Conservation (phyloP, 257 asterid genomes). For the Capsicum rhomboideum region DNA sequence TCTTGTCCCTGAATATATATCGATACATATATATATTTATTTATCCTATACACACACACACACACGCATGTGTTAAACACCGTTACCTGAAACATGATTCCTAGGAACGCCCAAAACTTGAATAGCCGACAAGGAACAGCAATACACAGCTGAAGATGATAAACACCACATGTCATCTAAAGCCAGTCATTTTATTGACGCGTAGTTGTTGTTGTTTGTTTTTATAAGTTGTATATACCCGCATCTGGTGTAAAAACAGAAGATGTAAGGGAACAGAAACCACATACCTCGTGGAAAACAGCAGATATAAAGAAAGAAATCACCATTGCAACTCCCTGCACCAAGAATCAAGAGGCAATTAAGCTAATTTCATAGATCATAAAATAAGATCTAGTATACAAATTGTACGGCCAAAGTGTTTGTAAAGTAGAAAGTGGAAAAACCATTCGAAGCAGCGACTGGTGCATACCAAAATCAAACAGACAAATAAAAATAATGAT, state of each 20-base stretch:
- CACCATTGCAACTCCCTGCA: conserved; percentile 73
- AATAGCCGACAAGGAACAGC: conserved; percentile 98
- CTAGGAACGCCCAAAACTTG: conserved; percentile 93
- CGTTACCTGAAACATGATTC: conserved; percentile 90
- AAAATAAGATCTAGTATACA: not conserved
- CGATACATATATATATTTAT: not conserved
- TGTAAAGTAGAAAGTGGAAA: not conserved
- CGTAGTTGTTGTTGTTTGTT: not conserved
- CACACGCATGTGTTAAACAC: not conserved
- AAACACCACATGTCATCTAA: conserved; percentile 9
- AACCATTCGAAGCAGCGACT: not conserved
- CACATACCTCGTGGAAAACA: conserved; percentile 84
- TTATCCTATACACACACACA: not conserved
- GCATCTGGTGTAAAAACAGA: not conserved
- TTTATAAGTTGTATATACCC: not conserved
- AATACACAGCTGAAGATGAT: conserved; percentile 61
- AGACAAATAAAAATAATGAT: not conserved
- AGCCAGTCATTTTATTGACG: not conserved
- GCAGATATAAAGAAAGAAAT: conserved; percentile 87
- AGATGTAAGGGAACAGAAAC: not conserved
- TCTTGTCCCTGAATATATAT: not conserved
- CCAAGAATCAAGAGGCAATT: conserved; percentile 4
- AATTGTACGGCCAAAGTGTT: not conserved
- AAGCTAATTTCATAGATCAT: not conserved
- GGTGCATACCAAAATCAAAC: no score